phyloP scores from a whole-genome alignment of 1,139 yeast species.

The Pichia sp. region DNA sequence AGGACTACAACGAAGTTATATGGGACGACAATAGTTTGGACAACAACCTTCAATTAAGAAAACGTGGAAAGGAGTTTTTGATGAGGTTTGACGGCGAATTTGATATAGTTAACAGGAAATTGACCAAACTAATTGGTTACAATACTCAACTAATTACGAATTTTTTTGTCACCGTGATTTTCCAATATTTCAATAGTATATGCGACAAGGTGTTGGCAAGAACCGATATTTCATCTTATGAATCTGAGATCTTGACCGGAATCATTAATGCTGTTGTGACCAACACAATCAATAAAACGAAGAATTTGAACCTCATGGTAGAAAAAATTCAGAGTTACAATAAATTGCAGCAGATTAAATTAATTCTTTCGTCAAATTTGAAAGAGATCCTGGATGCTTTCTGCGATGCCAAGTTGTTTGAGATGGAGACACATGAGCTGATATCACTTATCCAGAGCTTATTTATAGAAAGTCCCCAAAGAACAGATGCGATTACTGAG shows the following conservation, averaged over 20 bases:
- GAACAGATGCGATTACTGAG: conserved; percentile 59
- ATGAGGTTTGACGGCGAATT: conserved; percentile 10
- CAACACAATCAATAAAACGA: neutral
- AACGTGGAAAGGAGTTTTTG: conserved; percentile 10
- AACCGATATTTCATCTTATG: conserved; percentile 29
- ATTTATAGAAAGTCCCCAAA: conserved; percentile 67
- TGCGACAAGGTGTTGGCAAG: conserved; percentile 22
- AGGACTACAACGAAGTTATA: conserved; percentile 16
- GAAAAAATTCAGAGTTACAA: conserved; percentile 33
- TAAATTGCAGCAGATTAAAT: conserved; percentile 43
- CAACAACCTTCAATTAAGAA: conserved; percentile 2
- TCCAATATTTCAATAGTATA: conserved; percentile 20
- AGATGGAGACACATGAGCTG: conserved; percentile 65
- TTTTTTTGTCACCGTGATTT: conserved; percentile 17
- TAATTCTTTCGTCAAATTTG: conserved; percentile 52
- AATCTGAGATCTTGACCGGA: conserved; percentile 25
- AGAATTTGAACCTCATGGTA: conserved; percentile 6
- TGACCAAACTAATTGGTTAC: conserved; percentile 9
- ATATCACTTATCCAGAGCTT: conserved; percentile 53
- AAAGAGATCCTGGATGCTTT: conserved; percentile 66
- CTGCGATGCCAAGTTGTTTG: conserved; percentile 70
- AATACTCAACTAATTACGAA: conserved; percentile 24
- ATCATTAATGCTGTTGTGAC: conserved; percentile 15
- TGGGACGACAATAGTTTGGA: conserved; percentile 15
- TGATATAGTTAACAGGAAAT: neutral